Base-by-base conservation (phyloP, 768 basidiomycete genomes). In the Pleurotus sapidus region DNA sequence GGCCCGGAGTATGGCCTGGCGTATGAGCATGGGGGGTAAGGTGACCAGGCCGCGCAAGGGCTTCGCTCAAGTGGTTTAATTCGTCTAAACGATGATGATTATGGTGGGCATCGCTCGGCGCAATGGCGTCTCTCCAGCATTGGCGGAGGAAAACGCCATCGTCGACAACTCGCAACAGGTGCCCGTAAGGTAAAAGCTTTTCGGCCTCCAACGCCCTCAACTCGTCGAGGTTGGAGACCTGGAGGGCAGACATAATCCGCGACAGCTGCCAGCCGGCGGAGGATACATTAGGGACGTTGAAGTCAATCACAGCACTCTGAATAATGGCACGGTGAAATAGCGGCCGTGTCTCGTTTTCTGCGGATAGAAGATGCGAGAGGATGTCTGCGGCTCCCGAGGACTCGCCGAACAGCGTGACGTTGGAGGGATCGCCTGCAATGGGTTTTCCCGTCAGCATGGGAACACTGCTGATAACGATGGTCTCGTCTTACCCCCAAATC, bases 251-350 rank as follows among this genome's bases (percentile, higher is more conserved):
- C 75, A 90, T 80, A 30, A 84, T 71, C 18, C 86, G 79, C 11
- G 83, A 84, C 45, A 92, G 77, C 46, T 87, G 83, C 77, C 83
- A 87, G 18, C 87, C 87, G 3, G 85, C 86, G 37, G 76, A 74
- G 18, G 74, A 69, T 18, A 87, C 74, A 62, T 83, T 80, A 0
- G 88, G 87, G 5, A 88, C 68, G 58, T 77, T 83, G 56, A 79
- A 75, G 20, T 91, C 86, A 56, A 88, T 69, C 34, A 87, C 73
- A 4, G 86, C 80, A 53, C 86, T 89, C 66, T 92, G 90, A n/a
- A 89, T 70, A 62, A 92, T 87, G 8, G 87, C 86, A 11, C 88
- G 88, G 57, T 83, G 75, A 70, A 91, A 91, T 25, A 90, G 67
- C 15, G 87, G 89, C 2, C 70, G 66, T 2, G 69, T 68, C 38